Evolutionary conservation across 306 rosid species (phyloP), one percentile per base, ranked within the genome.

Genomic region (Prunus kanzakura): DNA sequence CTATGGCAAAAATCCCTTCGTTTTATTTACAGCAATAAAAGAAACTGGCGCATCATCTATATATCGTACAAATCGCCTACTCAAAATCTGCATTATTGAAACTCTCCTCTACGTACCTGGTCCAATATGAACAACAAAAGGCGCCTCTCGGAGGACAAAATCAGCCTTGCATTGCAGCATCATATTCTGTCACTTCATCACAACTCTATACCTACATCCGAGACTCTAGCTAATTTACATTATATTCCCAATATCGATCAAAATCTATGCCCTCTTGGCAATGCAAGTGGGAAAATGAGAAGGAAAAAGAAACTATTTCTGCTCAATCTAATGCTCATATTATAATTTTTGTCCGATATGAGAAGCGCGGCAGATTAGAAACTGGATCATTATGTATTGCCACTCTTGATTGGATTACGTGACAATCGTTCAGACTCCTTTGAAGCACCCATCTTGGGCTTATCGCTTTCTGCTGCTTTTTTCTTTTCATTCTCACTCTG

Each of bases 401-500:
- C 85, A 20, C 82, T 85, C 79, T 74, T 83, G 61, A 87, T 77
- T 45, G 86, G 87, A 10, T 84, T 61, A 7, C 78, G 86, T 49
- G 86, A 75, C 54, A 83, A 79, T 64, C 73, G 71, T 82, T 84
- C 86, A 32, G 90, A 82, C 62, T 86, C 87, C 49, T 66, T 79
- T 4, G 77, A 45, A 30, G 79, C 71, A 52, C 82, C 81, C 19
- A 55, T 76, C 86, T 85, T 90, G 47, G 56, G 41, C 75, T 88
- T 90, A 62, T 90, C 90, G 50, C 64, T 76, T 38, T 88, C 93
- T 55, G 88, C 83, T 50, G 88, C 75, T 82, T 90, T 91, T 88
- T 88, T 90, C 85, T 63, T 82, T 88, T 90, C 97, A 58, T 83
- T 84, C 88, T 90, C 98, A 60, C 67, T 70, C 79, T 91, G 92